phyloP scores from a whole-genome alignment of 192 early-diverging fungal genomes.

The Coemansia sp. region DNA sequence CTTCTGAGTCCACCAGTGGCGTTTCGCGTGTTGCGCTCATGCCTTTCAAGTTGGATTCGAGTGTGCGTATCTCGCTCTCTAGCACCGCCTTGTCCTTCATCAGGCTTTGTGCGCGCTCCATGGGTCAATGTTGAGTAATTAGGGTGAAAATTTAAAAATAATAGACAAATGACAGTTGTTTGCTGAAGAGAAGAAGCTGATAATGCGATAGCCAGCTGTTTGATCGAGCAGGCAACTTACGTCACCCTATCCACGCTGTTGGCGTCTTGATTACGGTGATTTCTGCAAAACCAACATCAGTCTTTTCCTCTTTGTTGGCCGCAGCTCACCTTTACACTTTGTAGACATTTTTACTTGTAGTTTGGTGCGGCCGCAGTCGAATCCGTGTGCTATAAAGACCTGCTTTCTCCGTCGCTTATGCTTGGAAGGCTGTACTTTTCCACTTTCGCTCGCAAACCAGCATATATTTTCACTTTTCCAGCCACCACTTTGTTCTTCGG shows the following conservation, averaged over 20 bases:
- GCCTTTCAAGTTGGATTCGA: conserved; percentile 20
- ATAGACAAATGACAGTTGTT: not conserved
- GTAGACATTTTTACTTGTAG: not conserved
- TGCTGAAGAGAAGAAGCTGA: not conserved
- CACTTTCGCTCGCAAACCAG: not conserved
- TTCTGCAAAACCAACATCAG: not conserved
- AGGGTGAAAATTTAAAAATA: not conserved
- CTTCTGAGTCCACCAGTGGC: conserved; percentile 58
- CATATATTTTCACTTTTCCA: not conserved
- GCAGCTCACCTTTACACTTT: not conserved
- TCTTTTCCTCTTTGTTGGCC: not conserved
- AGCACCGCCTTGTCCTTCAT: conserved; percentile 31
- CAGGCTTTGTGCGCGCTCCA: conserved; percentile 36
- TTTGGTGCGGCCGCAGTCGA: not conserved
- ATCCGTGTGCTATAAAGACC: not conserved
- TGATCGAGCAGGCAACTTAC: not conserved
- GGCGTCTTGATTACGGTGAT: not conserved
- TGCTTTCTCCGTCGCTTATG: not conserved
- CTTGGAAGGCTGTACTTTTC: not conserved
- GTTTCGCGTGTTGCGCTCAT: conserved; percentile 56
- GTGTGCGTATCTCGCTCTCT: conserved; percentile 33
- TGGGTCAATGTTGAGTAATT: not conserved
- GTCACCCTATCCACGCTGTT: not conserved
- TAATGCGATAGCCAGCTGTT: not conserved
- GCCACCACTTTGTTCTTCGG: not conserved